These are phyloP conservation scores for Fusarium secorum DNA, from an alignment of 2,329 filamentous ascomycete species.

Conservation along the genomic window DNA sequence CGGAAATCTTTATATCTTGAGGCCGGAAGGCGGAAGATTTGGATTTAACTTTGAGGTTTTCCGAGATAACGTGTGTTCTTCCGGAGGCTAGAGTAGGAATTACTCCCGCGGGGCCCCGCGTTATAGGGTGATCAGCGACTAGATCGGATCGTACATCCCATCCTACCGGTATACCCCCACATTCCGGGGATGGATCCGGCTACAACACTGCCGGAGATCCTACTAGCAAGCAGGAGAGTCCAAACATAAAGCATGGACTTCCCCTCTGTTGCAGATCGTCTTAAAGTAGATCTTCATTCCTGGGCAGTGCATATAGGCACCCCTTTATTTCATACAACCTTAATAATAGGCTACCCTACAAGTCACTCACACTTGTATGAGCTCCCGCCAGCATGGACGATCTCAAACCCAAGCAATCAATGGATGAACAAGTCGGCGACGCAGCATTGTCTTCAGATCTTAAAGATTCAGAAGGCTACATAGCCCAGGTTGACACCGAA, in stretches of 20 bases:
- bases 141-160: neutral
- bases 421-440: neutral
- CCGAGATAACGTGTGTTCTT: neutral
- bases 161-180: neutral
- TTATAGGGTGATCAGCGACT: neutral
- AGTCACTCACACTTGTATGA: rapidly evolving
- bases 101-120: neutral
- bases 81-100: neutral
- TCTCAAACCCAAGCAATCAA: neutral
- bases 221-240: rapidly evolving
- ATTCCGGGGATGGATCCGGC: neutral
- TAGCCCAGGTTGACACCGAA: neutral
- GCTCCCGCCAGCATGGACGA: rapidly evolving
- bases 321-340: rapidly evolving
- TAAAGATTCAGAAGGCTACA: neutral
- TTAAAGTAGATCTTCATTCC: rapidly evolving
- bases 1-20: rapidly evolving
- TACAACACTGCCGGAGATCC: neutral
- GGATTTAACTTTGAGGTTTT: neutral
- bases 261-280: neutral
- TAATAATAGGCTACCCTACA: rapidly evolving
- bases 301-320: rapidly evolving
- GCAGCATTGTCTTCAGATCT: neutral
- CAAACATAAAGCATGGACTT: neutral
- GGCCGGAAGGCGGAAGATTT: neutral